phyloP scores from a whole-genome alignment of 352 stramenopile species.

The Stramenopiles sp. region DNA sequence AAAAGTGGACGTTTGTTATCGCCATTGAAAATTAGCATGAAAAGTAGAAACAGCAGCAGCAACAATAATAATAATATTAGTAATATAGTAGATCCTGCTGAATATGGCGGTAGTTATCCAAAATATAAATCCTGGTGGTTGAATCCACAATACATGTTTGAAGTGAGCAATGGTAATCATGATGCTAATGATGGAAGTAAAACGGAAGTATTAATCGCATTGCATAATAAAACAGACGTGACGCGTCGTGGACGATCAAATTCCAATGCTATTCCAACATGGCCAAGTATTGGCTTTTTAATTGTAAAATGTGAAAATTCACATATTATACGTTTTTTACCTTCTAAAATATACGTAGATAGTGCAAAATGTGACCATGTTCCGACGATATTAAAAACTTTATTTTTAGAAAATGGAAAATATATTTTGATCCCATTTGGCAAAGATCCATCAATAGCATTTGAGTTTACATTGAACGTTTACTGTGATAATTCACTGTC shows the following conservation, averaged over 20 bases:
- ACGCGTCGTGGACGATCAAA: not conserved
- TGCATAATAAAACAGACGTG: not conserved
- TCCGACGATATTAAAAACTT: not conserved
- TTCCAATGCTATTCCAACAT: not conserved
- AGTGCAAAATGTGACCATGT: not conserved
- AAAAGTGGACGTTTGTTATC: not conserved
- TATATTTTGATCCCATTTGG: not conserved
- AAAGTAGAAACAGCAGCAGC: too few relatives aligned
- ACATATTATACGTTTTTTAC: not conserved
- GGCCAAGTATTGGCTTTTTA: not conserved
- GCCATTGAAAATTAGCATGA: not conserved
- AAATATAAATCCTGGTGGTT: not conserved
- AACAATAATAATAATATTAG: too few relatives aligned
- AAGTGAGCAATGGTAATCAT: not conserved
- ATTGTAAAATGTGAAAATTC: not conserved
- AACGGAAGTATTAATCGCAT: not conserved
- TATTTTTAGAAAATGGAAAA: not conserved
- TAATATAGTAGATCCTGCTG: not conserved
- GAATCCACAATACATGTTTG: not conserved
- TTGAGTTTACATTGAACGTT: not conserved
- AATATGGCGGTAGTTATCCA: not conserved
- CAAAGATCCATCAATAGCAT: not conserved
- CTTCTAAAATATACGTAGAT: not conserved
- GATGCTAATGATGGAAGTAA: not conserved
- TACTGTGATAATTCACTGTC: not conserved